These are phyloP conservation scores for Wallacemonas sp. DNA, from an alignment of 208 protist species.

Conservation along the genomic window DNA sequence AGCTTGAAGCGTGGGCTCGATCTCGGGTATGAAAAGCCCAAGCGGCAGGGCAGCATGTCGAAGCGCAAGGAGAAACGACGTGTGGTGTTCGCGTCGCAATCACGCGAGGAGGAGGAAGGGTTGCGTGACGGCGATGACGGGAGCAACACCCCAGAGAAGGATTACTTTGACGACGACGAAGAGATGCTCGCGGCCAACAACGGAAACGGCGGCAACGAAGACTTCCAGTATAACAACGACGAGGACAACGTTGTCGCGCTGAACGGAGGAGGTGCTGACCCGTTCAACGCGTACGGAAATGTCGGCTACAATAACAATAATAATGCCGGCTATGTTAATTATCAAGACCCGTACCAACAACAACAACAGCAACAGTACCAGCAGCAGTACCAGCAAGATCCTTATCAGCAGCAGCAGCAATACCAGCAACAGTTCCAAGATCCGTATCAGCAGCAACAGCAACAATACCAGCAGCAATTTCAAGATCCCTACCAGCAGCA, in stretches of 20 bases:
- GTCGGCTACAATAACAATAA: background rate
- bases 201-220: background rate
- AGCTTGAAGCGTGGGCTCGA: constrained; percentile 5
- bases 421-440: background rate
- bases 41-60: background rate
- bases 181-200: too few relatives aligned
- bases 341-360: background rate
- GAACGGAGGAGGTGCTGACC: background rate
- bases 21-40: constrained; percentile 8
- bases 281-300: background rate
- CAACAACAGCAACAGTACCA: background rate
- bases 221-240: background rate
- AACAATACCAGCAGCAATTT: background rate
- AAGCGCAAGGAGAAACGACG: constrained; percentile 1
- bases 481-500: background rate
- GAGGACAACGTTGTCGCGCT: background rate
- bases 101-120: constrained; percentile 7
- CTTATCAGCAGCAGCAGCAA: constrained; percentile 5
- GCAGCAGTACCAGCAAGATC: background rate
- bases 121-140: background rate
- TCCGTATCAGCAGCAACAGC: background rate
- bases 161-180: background rate
- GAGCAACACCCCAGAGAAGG: too few relatives aligned
- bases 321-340: background rate
- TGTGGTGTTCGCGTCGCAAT: background rate